A percentile compares a stretch with the other conserved stretches of the same genome.
These are phyloP conservation scores for Ustilago hordei DNA, from an alignment of 1,284 basidiomycete species.

Conservation along the genomic window DNA sequence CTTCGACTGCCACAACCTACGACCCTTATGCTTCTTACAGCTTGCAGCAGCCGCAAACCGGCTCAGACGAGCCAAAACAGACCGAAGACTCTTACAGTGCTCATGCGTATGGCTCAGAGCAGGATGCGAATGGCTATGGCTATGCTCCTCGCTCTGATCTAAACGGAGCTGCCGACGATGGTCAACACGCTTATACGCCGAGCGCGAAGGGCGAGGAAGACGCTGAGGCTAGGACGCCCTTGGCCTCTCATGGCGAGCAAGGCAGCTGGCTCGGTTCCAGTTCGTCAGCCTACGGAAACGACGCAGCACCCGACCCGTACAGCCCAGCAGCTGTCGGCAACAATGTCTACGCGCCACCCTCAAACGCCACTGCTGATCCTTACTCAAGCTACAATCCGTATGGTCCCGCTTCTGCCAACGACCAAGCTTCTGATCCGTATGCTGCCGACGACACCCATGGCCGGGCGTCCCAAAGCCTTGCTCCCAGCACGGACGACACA, in stretches of 20 bases:
- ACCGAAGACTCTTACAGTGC: constrained; percentile 16
- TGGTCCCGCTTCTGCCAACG: constrained; percentile 14
- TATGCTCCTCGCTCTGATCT: constrained; percentile 8
- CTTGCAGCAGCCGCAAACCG: constrained; percentile 12
- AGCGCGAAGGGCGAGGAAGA: constrained; percentile 20
- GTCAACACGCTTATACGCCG: background rate
- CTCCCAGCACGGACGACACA: constrained; percentile 6
- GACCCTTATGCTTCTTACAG: constrained; percentile 16
- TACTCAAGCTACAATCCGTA: constrained; percentile 21
- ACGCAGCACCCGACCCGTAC: constrained; percentile 14
- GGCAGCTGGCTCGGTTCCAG: constrained; percentile 25
- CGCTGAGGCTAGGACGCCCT: constrained; percentile 26
- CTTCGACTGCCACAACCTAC: background rate
- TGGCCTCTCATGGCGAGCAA: constrained; percentile 24
- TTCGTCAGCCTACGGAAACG: constrained; percentile 12
- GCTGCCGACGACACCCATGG: constrained; percentile 7
- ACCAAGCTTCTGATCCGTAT: constrained; percentile 16
- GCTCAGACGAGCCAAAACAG: constrained; percentile 6
- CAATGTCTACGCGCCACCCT: constrained; percentile 9
- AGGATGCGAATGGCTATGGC: background rate
- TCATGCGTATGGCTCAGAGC: background rate
- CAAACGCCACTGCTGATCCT: background rate
- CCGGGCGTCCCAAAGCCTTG: background rate
- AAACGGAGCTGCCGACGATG: constrained; percentile 2
- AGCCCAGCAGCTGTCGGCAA: constrained; percentile 15